These are phyloP conservation scores for Biscutella auriculata DNA, from an alignment of 441 rosid species.

Conservation along the genomic window DNA sequence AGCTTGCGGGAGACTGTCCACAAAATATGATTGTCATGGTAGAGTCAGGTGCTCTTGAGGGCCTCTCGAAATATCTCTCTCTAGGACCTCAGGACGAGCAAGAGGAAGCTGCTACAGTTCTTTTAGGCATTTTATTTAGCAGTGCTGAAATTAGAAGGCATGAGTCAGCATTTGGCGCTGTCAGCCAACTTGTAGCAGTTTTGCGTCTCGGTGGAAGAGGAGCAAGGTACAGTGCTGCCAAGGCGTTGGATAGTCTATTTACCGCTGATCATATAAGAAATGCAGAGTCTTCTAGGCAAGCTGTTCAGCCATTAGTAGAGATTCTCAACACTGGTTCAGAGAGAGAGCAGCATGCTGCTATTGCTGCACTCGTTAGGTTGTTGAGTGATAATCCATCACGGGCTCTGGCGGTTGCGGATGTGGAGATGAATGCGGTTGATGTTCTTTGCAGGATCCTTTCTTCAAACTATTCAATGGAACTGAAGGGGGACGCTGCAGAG, in stretches of 20 bases:
- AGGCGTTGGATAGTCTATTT: slow-evolving; percentile 93
- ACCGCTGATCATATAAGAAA: slow-evolving; percentile 95
- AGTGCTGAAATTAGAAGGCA: slow-evolving; percentile 95
- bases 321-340: slow-evolving; percentile 91
- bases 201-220: slow-evolving; percentile 94
- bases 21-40: slow-evolving; percentile 92
- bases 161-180: slow-evolving; percentile 93
- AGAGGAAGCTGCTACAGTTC: slow-evolving; percentile 97
- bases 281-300: slow-evolving; percentile 89
- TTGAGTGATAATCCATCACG: slow-evolving; percentile 94
- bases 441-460: slow-evolving; percentile 97
- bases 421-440: slow-evolving; percentile 98
- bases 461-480: slow-evolving; percentile 83
- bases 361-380: slow-evolving; percentile 90
- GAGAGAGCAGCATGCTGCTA: slow-evolving; percentile 98
- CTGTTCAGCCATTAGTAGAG: slow-evolving; percentile 98
- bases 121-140: slow-evolving; percentile 79
- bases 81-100: slow-evolving; percentile 98
- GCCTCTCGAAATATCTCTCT: slow-evolving; percentile 89
- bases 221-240: slow-evolving; percentile 96
- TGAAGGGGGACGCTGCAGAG: slow-evolving; percentile 99
- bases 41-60: slow-evolving; percentile 96
- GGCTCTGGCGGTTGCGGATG: slow-evolving; percentile 94
- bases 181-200: slow-evolving; percentile 96
- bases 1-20: slow-evolving; percentile 88